Evolutionary conservation across 352 stramenopile species (phyloP), one percentile per base, ranked within the genome.

Genomic region (Elongisporangium prolatum): DNA sequence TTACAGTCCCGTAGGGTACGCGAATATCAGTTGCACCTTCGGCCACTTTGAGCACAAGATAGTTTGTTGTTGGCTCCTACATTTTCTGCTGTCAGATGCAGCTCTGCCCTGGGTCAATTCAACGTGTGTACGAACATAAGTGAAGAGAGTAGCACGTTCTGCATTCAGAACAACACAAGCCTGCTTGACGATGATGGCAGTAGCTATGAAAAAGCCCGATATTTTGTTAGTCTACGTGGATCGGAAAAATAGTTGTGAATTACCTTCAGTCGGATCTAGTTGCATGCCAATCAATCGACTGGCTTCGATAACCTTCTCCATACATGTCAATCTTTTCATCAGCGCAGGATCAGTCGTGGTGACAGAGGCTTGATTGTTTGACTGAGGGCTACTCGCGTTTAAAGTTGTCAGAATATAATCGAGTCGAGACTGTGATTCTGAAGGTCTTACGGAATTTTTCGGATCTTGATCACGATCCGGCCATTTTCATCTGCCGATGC

Each of bases 111-210:
- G 18, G 21, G 13, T 28, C 57, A 20, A 22, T 48, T 14, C 24
- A 59, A 24, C 20, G 40, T n/a, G 17, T 52, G 13, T 16, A 47
- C 72, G 54, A 48, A 91, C 86, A 57, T 95, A 85, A 44, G 91
- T 89, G 69, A 97, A 98, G 0, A 98, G 61, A 0, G 91, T 97
- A 10, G 90, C 88, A 44, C 90, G 74, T 54, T 98, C 92, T 4
- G 84, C 89, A 40, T 92, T 92, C 21, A 98, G 78, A 7, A 97
- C 72, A 7, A 83, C 79, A 24, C 84, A 96, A 3, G 87, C 89
- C 60, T 95, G 77, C 48, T 91, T 91, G 56, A 97, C 87, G 61
- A 96, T 95, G 40, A 77, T 90, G 24, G 80, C 84, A 2, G 82
- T 95, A 0, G 86, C 84, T 93, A 53, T 38, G 48, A 13, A n/a